phyloP scores from a whole-genome alignment of 2,329 filamentous ascomycete species.

The Sclerotinia trifoliorum region DNA sequence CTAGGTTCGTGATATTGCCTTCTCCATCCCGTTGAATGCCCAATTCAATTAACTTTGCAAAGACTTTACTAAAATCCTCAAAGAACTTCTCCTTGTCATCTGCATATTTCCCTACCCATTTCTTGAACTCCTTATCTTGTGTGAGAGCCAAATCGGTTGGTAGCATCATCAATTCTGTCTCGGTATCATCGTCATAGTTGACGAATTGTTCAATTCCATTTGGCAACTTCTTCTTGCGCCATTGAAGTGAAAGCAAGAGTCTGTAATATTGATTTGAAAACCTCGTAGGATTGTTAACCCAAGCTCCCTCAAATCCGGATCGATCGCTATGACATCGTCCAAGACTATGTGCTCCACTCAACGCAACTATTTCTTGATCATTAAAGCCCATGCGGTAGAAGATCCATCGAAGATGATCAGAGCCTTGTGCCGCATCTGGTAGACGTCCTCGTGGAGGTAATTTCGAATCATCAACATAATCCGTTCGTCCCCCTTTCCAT shows the following conservation, averaged over 20 bases:
- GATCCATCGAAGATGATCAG: constrained; percentile 54
- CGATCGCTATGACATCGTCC: constrained; percentile 56
- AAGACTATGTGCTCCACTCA: constrained; percentile 56
- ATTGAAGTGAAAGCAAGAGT: constrained; percentile 51
- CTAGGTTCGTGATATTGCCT: constrained; percentile 54
- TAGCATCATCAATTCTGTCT: constrained; percentile 63
- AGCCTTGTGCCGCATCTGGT: constrained; percentile 53
- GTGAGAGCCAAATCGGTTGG: constrained; percentile 61
- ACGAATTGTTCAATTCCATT: constrained; percentile 58
- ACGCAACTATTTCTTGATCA: constrained; percentile 58
- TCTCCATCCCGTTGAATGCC: constrained; percentile 55
- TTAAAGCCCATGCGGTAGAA: constrained; percentile 61
- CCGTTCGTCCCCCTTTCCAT: constrained; percentile 59
- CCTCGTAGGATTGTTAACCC: constrained; percentile 58
- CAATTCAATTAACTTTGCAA: constrained; percentile 60
- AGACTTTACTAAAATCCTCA: constrained; percentile 56
- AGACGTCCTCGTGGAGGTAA: constrained; percentile 57
- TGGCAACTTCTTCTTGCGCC: constrained; percentile 53
- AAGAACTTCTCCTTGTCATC: constrained; percentile 62
- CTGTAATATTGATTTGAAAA: constrained; percentile 59
- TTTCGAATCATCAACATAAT: constrained; percentile 60
- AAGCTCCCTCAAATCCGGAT: constrained; percentile 57
- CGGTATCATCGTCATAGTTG: constrained; percentile 55
- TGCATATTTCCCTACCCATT: constrained; percentile 59
- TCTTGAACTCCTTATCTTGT: constrained; percentile 51